These are phyloP conservation scores for Verticillium dahliae DNA, from an alignment of 2,329 filamentous ascomycete species.

Conservation along the genomic window DNA sequence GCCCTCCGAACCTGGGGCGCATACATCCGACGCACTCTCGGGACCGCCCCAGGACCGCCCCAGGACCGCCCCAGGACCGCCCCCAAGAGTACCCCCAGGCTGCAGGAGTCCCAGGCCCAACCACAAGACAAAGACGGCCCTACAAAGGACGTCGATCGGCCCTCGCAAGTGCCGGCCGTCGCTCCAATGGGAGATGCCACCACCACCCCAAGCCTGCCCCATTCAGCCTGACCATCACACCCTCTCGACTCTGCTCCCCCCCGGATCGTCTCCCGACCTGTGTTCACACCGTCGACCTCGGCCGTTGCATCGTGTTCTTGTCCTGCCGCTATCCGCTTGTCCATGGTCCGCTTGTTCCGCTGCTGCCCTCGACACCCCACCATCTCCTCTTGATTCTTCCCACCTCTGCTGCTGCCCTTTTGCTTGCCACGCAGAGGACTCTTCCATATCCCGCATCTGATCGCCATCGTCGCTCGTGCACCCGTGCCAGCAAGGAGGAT, in stretches of 20 bases:
- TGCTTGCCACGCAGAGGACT: background rate
- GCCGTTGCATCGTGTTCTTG: background rate
- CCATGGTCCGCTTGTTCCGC: background rate
- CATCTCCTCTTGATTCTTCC: background rate
- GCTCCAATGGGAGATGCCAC: background rate
- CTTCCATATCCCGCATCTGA: background rate
- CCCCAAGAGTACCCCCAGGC: no score
- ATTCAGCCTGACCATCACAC: background rate
- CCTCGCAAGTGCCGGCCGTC: background rate
- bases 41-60: no score
- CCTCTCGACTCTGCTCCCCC: background rate
- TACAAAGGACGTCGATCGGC: background rate
- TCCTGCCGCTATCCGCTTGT: background rate
- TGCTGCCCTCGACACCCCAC: background rate
- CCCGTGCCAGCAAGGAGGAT: constrained; percentile 16
- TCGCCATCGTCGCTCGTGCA: background rate
- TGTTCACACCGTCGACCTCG: background rate
- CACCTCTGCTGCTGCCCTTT: background rate
- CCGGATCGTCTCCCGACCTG: background rate
- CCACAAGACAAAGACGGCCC: background rate
- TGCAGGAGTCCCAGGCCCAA: no score
- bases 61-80: no score
- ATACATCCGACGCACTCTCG: background rate
- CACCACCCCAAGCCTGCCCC: background rate
- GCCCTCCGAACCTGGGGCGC: no score